A percentile compares a stretch with the other conserved stretches of the same genome.
Conservation (phyloP, 2,329 filamentous ascomycete species). For the Magnaporthiopsis incrustans region DNA sequence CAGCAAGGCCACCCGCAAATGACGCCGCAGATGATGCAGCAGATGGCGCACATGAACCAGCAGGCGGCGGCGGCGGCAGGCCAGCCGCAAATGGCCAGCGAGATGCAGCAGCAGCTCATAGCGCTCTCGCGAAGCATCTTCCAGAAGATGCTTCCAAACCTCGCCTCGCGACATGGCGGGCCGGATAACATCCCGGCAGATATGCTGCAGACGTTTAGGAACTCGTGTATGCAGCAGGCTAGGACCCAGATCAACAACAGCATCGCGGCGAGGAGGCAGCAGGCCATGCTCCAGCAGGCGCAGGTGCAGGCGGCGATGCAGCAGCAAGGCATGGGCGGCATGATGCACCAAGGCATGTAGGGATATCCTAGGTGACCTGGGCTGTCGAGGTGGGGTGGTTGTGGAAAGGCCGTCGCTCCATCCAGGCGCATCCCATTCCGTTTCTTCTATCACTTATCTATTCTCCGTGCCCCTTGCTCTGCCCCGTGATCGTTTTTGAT, state of each 20-base stretch:
- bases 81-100: conserved; percentile 12
- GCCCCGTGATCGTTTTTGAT: no score
- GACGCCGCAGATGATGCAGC: conserved; percentile 22
- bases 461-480: no score
- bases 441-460: neutral
- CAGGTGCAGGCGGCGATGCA: conserved; percentile 25
- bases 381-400: neutral
- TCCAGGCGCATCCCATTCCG: neutral
- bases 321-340: conserved; percentile 42
- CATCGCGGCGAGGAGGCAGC: conserved; percentile 15
- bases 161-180: conserved; percentile 31
- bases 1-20: conserved; percentile 19
- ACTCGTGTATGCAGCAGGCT: conserved; percentile 31
- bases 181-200: conserved; percentile 37
- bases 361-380: neutral
- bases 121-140: conserved; percentile 23
- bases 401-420: neutral
- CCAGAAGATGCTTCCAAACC: conserved; percentile 25
- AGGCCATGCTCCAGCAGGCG: conserved; percentile 14
- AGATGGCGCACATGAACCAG: conserved; percentile 14
- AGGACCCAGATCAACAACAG: conserved; percentile 19
- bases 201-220: conserved; percentile 34
- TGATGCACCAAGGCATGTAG: conserved; percentile 47
- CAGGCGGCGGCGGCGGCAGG: neutral
- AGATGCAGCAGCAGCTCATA: conserved; percentile 8